Evolutionary conservation across 202 grass and related monocot species (phyloP).

Genomic region (Alloteropsis angusta): DNA sequence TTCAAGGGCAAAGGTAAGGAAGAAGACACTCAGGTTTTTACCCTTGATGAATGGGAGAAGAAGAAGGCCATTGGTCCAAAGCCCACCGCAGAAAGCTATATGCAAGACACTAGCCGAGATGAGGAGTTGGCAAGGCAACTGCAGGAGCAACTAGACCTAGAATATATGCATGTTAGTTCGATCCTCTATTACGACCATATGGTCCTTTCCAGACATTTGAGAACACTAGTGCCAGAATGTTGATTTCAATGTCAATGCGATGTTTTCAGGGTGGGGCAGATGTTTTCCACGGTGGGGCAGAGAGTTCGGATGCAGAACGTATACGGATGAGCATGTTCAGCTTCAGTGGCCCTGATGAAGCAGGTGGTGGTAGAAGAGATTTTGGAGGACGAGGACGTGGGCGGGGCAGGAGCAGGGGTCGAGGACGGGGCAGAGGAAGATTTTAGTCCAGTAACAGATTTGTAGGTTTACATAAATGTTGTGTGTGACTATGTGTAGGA

Average conservation of each 20-base stretch:
- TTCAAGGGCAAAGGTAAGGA: slow-evolving; percentile 59
- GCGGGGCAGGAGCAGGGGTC: slow-evolving; percentile 35
- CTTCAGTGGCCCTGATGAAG: slow-evolving; percentile 57
- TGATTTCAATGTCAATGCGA: not conserved
- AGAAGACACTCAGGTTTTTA: slow-evolving; percentile 74
- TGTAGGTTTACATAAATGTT: not conserved
- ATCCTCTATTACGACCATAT: not conserved
- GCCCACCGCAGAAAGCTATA: slow-evolving; percentile 10
- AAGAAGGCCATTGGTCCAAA: slow-evolving; percentile 38
- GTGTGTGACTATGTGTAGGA: too few relatives aligned
- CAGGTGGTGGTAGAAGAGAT: slow-evolving; percentile 32
- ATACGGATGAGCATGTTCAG: slow-evolving; percentile 83
- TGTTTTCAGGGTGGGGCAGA: slow-evolving; percentile 23
- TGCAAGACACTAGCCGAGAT: slow-evolving; percentile 60
- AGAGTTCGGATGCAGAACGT: slow-evolving; percentile 53
- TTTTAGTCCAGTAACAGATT: slow-evolving; percentile 9
- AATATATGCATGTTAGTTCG: slow-evolving; percentile 45
- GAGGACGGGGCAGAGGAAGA: slow-evolving; percentile 32
- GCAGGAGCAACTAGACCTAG: slow-evolving; percentile 74
- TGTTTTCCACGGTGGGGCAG: not conserved
- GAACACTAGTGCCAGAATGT: not conserved
- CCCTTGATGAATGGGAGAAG: slow-evolving; percentile 93
- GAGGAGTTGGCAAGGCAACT: slow-evolving; percentile 82
- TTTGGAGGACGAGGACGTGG: slow-evolving; percentile 42
- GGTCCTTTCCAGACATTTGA: not conserved